A percentile compares a stretch with the other conserved stretches of the same genome.
Conservation (phyloP, 2,329 filamentous ascomycete genomes). For the Penicillium sp. region DNA sequence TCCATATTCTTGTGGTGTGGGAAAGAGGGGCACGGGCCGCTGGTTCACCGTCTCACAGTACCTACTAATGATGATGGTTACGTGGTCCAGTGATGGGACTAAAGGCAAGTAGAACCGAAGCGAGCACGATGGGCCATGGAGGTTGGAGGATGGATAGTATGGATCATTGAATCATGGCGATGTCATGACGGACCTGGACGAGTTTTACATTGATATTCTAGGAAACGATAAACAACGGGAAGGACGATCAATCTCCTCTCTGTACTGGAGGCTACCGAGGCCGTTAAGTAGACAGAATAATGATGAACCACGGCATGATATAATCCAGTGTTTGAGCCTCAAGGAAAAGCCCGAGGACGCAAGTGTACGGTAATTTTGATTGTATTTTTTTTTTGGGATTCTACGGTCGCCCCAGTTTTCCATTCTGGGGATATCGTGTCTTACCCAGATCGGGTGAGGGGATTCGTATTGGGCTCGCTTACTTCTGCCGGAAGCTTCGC, state of each 20-base stretch:
- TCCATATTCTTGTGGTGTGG: background rate
- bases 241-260: background rate
- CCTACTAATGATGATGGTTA: background rate
- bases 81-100: background rate
- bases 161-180: too few relatives aligned
- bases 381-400: background rate
- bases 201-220: background rate
- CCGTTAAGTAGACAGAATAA: background rate
- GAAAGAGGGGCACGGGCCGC: constrained; percentile 8
- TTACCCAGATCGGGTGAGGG: background rate
- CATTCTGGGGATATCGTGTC: background rate
- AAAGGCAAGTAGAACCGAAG: background rate
- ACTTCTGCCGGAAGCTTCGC: background rate
- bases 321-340: background rate
- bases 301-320: background rate
- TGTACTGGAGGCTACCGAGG: background rate
- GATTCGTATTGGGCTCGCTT: background rate
- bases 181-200: background rate
- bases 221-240: background rate
- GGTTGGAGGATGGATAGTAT: background rate
- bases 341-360: background rate
- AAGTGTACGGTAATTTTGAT: too few relatives aligned
- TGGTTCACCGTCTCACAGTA: background rate
- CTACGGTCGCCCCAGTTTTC: background rate
- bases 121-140: too few relatives aligned